phyloP scores from a whole-genome alignment of 129 eudicot species.

The Flaveria brownii region DNA sequence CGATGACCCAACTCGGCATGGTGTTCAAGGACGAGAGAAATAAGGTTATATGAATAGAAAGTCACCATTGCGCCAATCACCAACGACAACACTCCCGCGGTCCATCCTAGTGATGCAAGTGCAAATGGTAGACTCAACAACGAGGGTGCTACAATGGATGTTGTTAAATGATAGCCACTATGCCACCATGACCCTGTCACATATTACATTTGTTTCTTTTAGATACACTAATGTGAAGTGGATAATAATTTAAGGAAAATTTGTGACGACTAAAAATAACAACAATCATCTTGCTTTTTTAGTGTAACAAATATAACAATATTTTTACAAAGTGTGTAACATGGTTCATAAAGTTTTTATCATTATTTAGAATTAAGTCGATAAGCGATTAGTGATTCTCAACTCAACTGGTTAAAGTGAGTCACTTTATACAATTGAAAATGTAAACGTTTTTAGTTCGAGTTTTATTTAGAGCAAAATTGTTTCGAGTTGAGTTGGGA shows the following conservation, averaged over 20 bases:
- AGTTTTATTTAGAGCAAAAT: too few species aligned
- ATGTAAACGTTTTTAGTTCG: too few species aligned
- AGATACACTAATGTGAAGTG: too few species aligned
- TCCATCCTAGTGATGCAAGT: conserved; percentile 77
- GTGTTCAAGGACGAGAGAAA: conserved; percentile 82
- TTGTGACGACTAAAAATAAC: background rate
- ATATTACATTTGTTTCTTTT: background rate
- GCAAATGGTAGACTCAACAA: conserved; percentile 84
- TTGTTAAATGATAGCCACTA: conserved; percentile 81
- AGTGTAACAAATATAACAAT: background rate
- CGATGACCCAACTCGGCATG: conserved; percentile 69
- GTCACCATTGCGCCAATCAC: conserved; percentile 64
- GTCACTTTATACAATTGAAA: too few species aligned
- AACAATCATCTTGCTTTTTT: background rate
- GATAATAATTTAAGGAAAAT: too few species aligned
- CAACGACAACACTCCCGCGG: conserved; percentile 52
- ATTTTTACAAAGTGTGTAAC: background rate
- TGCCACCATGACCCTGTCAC: conserved; percentile 89
- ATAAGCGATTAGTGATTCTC: too few species aligned
- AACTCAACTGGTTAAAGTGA: too few species aligned
- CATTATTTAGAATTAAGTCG: too few species aligned
- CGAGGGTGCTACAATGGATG: conserved; percentile 87
- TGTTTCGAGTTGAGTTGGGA: too few species aligned
- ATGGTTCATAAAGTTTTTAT: too few species aligned
- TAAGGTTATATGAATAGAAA: conserved; percentile 77